Base-by-base conservation (phyloP, 306 rosid genomes). In the Cicer cuneatum region DNA sequence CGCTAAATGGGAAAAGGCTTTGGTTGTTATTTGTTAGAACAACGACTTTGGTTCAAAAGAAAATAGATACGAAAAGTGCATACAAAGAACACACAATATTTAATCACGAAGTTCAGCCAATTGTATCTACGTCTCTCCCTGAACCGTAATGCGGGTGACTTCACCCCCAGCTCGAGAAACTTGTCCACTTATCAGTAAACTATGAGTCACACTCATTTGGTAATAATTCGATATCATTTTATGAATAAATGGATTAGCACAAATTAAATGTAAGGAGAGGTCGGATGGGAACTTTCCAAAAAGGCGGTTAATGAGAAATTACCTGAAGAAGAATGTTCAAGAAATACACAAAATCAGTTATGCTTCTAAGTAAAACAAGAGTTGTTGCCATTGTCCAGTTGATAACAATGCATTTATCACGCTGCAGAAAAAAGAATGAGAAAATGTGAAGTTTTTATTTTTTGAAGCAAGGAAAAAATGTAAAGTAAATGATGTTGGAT, bases 321-420 rank as follows among this genome's bases (percentile, higher is more conserved):
- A 93, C 97, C 93, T 91, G 94, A 40, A 93, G 94, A 82, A 93
- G 86, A 49, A 93, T 88, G 83, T 93, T 85, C 45, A 93, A 71
- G 33, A 89, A 71, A 83, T 84, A 87, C 45, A 91, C 59, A 24
- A 87, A 1, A 91, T 93, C 98, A 47, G 87, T 88, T 37, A 93
- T 6, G 89, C 92, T 88, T 88, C 98, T 80, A 56, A 93, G 13
- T 38, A 51, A 63, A 80, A 91, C 97, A 59, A 93, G 78, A 13
- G 74, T 43, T 16, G 33, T 83, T 53, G 90, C 80, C 76, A 85
- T 24, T 5, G 73, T n/a, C 85, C 59, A 8, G 78, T 87, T 11
- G 46, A 93, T 63, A 67, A 58, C 66, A 41, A 91, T 89, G 71
- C 97, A 93, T 51, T 65, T 88, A 2, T 60, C 0, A 0, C 67